phyloP scores from a whole-genome alignment of 2,329 filamentous ascomycete species.

The Fusarium euwallaceae region DNA sequence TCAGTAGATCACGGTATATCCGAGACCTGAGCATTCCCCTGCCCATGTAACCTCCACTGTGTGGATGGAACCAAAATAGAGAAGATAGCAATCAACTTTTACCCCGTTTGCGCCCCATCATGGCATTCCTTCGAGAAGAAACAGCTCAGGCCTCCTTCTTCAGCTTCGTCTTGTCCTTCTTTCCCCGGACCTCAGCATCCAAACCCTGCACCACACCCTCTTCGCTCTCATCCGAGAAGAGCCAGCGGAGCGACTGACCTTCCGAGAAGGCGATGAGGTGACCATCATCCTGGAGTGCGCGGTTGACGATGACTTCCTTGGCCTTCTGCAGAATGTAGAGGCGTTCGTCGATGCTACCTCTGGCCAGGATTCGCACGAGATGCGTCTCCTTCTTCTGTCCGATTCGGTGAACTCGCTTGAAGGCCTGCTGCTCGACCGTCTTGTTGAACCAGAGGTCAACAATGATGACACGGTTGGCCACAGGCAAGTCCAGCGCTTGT shows the following conservation, averaged over 20 bases:
- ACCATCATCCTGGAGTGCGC: constrained; percentile 49
- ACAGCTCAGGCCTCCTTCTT: not conserved
- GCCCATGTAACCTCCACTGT: not conserved
- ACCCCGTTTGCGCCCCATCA: not conserved
- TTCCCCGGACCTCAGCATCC: not conserved
- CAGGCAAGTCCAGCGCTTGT: constrained; percentile 56
- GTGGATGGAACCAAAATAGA: not conserved
- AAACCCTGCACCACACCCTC: rapidly evolving
- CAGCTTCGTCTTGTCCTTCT: not conserved
- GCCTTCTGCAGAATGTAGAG: constrained; percentile 67
- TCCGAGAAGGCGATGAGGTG: constrained; percentile 7
- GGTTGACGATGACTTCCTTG: constrained; percentile 64
- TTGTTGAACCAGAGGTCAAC: constrained; percentile 74
- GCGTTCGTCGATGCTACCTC: constrained; percentile 69
- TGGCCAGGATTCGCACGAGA: constrained; percentile 69
- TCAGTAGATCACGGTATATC: not conserved
- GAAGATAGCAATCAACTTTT: constrained; percentile 1
- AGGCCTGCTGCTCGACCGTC: constrained; percentile 72
- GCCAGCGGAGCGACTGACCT: not conserved
- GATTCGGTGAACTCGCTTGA: constrained; percentile 71
- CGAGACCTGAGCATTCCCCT: not conserved
- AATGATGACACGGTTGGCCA: constrained; percentile 66
- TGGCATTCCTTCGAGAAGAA: rapidly evolving
- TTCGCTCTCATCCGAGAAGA: constrained; percentile 10
- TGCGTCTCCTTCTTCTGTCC: constrained; percentile 73